Percentiles rank a stretch among this genome's conserved stretches.
These are phyloP conservation scores for Salvia sclarea DNA, from an alignment of 305 asterid genomes.

Conservation along the genomic window DNA sequence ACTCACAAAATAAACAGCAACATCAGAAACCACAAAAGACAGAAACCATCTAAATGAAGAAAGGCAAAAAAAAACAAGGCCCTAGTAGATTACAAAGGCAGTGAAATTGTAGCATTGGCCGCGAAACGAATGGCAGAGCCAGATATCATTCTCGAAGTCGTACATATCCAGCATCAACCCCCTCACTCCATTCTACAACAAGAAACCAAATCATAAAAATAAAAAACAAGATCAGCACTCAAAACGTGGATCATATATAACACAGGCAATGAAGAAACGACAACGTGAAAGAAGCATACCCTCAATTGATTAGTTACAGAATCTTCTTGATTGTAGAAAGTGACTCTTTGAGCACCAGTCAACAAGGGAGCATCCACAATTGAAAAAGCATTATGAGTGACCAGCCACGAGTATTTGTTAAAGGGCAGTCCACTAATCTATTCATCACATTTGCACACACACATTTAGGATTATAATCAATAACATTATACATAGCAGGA, in stretches of 20 bases:
- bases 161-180: conserved; percentile 99
- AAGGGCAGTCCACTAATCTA: conserved; percentile 87
- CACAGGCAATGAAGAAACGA: conserved; percentile 12
- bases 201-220: conserved; percentile 20
- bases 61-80: background rate
- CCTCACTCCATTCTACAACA: conserved; percentile 91
- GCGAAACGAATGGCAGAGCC: conserved; percentile 95
- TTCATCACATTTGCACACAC: conserved; percentile 18
- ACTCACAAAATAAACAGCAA: conserved; percentile 13
- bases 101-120: conserved; percentile 98
- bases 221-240: conserved; percentile 1
- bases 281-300: conserved; percentile 44
- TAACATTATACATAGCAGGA: background rate
- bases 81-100: conserved; percentile 64
- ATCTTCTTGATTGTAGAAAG: conserved; percentile 95
- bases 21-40: conserved; percentile 30
- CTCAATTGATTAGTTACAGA: conserved; percentile 86
- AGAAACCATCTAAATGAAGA: conserved; percentile 1
- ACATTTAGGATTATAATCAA: background rate
- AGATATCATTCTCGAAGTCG: conserved; percentile 89
- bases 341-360: conserved; percentile 80
- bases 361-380: conserved; percentile 79
- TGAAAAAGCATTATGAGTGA: conserved; percentile 93
- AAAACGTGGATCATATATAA: background rate
- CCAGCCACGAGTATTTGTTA: conserved; percentile 93